phyloP scores from a whole-genome alignment of 495 filamentous ascomycete species.

The Daldinia bambusicola region DNA sequence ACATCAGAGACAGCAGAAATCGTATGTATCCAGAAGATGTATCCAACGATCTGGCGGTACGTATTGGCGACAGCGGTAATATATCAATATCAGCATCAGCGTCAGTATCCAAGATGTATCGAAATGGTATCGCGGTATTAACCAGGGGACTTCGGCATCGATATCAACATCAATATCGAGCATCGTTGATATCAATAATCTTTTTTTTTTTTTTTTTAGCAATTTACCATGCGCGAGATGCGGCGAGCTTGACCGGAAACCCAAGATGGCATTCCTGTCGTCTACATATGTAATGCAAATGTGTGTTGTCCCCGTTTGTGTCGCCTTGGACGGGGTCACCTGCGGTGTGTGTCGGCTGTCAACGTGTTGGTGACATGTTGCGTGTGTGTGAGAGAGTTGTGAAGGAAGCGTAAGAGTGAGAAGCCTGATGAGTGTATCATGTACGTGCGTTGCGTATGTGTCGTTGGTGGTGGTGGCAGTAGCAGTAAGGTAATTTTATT shows the following conservation, averaged over 20 bases:
- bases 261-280: constrained; percentile 42
- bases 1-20: constrained; percentile 2
- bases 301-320: constrained; percentile 46
- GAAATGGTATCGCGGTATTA: background rate
- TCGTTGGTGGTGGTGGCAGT: background rate
- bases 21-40: background rate
- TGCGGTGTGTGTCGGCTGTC: constrained; percentile 44
- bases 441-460: constrained; percentile 20
- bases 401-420: constrained; percentile 14
- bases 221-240: constrained; percentile 41
- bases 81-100: background rate
- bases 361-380: constrained; percentile 47
- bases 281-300: constrained; percentile 40
- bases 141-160: constrained; percentile 11
- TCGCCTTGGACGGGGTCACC: constrained; percentile 42
- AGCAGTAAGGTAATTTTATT: background rate
- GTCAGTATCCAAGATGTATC: constrained; percentile 8
- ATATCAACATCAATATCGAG: constrained; percentile 17
- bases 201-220: too few species aligned
- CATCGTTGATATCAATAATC: constrained; percentile 21
- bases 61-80: background rate
- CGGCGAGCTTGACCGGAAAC: constrained; percentile 45
- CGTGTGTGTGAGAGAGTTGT: constrained; percentile 23
- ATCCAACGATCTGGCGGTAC: background rate
- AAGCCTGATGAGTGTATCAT: constrained; percentile 2